These are phyloP conservation scores for Brasenia schreberi DNA, from an alignment of 164 flowering plant species.

Conservation along the genomic window DNA sequence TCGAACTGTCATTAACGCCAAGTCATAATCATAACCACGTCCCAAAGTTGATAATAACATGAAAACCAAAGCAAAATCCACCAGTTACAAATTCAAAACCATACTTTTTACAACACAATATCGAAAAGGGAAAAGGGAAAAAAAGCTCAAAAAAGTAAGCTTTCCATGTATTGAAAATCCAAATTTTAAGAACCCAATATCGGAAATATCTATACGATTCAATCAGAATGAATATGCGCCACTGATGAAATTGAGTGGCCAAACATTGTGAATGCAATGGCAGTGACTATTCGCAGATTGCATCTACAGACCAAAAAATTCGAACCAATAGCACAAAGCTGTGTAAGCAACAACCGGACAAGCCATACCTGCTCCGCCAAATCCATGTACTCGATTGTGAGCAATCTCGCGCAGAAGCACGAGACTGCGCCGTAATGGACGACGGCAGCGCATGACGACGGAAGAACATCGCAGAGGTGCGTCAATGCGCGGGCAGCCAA, in stretches of 20 bases:
- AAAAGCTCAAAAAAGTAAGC: too few relatives aligned
- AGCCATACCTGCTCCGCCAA: constrained; percentile 87
- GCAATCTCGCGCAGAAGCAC: constrained; percentile 76
- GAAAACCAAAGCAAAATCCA: neutral
- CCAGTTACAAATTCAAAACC: neutral
- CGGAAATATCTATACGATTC: too few relatives aligned
- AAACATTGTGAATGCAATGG: neutral
- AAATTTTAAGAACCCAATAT: too few relatives aligned
- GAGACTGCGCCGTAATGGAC: constrained; percentile 93
- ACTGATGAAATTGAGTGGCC: neutral
- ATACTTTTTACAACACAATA: neutral
- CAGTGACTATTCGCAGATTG: neutral
- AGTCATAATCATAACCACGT: too few relatives aligned
- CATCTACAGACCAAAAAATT: neutral
- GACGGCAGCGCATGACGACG: constrained; percentile 94
- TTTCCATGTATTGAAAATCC: too few relatives aligned
- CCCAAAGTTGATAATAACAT: too few relatives aligned
- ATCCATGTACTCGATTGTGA: constrained; percentile 99
- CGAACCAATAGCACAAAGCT: neutral
- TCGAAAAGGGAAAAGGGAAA: neutral
- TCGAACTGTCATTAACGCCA: too few relatives aligned
- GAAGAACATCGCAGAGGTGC: constrained; percentile 87
- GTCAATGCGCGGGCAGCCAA: constrained; percentile 96
- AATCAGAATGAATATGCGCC: neutral
- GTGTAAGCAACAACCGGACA: neutral